Conservation (phyloP, 2,329 filamentous ascomycete genomes). For the Calonectria leucothoes region DNA sequence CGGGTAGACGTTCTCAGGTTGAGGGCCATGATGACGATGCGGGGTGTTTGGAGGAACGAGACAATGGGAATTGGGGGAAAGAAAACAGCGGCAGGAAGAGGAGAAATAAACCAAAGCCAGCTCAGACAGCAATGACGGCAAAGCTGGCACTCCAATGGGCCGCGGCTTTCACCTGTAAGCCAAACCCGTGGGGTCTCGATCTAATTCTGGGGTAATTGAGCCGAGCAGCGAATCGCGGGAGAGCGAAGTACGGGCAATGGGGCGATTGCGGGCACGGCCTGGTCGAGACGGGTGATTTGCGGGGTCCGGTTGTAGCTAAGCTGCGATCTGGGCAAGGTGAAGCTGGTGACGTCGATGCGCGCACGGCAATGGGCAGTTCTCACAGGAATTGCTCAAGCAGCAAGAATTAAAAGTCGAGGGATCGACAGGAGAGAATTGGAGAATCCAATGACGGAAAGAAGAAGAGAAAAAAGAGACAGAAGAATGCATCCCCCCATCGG, state of each 20-base stretch:
- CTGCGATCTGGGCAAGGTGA: conserved; percentile 6
- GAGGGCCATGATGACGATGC: conserved; percentile 67
- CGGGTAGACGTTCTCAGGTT: conserved; percentile 71
- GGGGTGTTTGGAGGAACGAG: background rate
- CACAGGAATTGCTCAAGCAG: background rate
- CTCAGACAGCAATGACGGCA: conserved; percentile 7
- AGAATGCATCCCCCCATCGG: background rate
- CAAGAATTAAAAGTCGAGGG: background rate
- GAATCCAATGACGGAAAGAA: background rate
- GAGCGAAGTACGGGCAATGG: conserved; percentile 16
- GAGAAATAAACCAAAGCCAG: conserved; percentile 1
- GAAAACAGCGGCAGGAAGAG: conserved; percentile 1
- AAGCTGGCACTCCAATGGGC: conserved; percentile 26
- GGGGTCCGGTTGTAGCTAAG: conserved; percentile 9
- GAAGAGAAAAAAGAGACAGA: background rate
- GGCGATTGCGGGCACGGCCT: conserved; percentile 8
- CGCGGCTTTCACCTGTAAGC: conserved; percentile 40
- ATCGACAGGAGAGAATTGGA: conserved; percentile 5
- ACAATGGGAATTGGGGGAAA: conserved; percentile 7
- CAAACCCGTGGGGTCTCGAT: conserved; percentile 38
- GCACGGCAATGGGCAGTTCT: background rate
- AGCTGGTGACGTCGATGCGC: background rate
- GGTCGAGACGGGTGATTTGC: background rate
- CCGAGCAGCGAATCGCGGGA: conserved; percentile 40
- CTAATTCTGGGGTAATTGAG: conserved; percentile 39